phyloP scores from a whole-genome alignment of 208 protist species.

The Porcisia deanei region DNA sequence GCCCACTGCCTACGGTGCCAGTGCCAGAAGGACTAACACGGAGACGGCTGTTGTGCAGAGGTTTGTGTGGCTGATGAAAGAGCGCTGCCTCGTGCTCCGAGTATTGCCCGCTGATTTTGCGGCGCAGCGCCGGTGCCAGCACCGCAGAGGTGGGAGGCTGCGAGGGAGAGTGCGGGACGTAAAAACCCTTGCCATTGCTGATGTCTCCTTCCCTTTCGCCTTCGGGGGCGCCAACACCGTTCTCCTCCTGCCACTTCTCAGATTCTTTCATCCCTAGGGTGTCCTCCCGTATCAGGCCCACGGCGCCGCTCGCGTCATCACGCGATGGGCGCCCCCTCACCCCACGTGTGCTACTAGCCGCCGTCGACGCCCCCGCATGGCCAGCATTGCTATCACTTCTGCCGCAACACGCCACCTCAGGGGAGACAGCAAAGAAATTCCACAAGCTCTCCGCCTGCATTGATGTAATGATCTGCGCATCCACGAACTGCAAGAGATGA shows the following conservation, averaged over 20 bases:
- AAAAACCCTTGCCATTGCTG: slow-evolving; percentile 19
- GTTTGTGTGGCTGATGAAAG: slow-evolving; percentile 15
- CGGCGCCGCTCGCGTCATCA: background rate
- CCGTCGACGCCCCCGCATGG: background rate
- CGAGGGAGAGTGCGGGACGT: slow-evolving; percentile 10
- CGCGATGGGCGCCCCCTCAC: background rate
- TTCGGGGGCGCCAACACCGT: background rate
- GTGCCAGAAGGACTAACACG: background rate
- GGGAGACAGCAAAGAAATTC: slow-evolving; percentile 52
- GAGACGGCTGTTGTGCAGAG: slow-evolving; percentile 7
- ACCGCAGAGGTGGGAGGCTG: slow-evolving; percentile 22
- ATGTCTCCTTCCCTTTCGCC: background rate
- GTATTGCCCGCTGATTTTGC: slow-evolving; percentile 41
- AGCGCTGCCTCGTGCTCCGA: slow-evolving; percentile 25
- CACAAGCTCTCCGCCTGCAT: slow-evolving; percentile 74
- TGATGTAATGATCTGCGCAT: slow-evolving; percentile 80
- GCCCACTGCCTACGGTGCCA: background rate
- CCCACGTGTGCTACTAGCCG: background rate
- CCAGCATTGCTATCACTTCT: background rate
- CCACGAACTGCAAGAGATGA: slow-evolving; percentile 77
- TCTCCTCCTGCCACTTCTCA: background rate
- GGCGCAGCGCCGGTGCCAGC: slow-evolving; percentile 38
- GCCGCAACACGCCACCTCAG: slow-evolving; percentile 1
- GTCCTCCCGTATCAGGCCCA: background rate
- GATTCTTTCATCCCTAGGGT: background rate